A percentile compares a stretch with the other conserved stretches of the same genome.
Evolutionary conservation across 495 filamentous ascomycete genomes (phyloP).

Genomic region (Elasticomyces elasticus): DNA sequence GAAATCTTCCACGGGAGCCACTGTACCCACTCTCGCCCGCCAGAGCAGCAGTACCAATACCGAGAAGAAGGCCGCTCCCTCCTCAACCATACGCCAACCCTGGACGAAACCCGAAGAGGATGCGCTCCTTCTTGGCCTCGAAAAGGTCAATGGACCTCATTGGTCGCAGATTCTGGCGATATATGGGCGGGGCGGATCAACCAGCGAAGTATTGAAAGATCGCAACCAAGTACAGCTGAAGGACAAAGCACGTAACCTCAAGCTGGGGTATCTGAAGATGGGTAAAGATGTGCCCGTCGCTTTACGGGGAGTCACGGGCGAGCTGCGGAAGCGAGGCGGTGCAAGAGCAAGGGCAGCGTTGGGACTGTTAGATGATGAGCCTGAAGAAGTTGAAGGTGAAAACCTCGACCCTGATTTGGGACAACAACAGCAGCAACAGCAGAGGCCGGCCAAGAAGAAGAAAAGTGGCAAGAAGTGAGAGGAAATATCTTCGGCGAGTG

Average conservation of each 20-base stretch:
- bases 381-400: background rate
- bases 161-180: conserved; percentile 91
- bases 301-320: conserved; percentile 81
- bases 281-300: conserved; percentile 89
- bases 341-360: conserved; percentile 18
- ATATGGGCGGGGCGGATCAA: conserved; percentile 71
- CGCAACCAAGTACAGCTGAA: conserved; percentile 92
- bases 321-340: conserved; percentile 72
- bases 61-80: conserved; percentile 20
- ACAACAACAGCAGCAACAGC: background rate
- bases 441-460: background rate
- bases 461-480: background rate
- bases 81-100: conserved; percentile 54
- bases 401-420: conserved; percentile 1
- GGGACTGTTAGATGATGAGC: conserved; percentile 45
- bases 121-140: conserved; percentile 83
- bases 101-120: conserved; percentile 90
- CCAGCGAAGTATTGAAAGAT: conserved; percentile 80
- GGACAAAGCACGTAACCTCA: conserved; percentile 89
- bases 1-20: background rate
- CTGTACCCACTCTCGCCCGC: no score
- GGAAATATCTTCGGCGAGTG: no score
- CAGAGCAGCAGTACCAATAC: no score
- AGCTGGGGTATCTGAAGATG: conserved; percentile 90
- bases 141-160: conserved; percentile 84